Conservation (phyloP, 768 basidiomycete genomes). For the Erythrobasidium yunnanense region DNA sequence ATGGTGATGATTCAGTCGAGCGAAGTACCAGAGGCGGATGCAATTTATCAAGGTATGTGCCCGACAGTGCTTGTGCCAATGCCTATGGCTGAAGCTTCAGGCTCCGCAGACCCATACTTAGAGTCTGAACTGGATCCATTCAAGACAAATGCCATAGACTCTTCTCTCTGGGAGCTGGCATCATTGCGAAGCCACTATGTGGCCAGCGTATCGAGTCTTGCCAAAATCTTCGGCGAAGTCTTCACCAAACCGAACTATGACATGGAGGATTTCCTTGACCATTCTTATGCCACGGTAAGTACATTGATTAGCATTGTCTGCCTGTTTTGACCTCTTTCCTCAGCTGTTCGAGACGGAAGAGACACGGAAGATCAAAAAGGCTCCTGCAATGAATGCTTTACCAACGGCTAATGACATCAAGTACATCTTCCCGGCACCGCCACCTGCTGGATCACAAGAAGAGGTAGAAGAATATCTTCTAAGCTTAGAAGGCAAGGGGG, state of each 20-base stretch:
- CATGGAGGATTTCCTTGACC: conserved; percentile 94
- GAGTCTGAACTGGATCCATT: conserved; percentile 59
- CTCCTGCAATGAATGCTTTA: conserved; percentile 49
- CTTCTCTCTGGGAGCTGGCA: conserved; percentile 84
- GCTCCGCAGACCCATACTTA: conserved; percentile 57
- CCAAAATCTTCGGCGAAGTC: conserved; percentile 72
- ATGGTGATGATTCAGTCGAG: conserved; percentile 80
- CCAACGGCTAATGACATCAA: background rate
- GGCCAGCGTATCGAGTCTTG: conserved; percentile 70
- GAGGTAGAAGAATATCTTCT: conserved; percentile 4
- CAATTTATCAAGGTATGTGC: conserved; percentile 27
- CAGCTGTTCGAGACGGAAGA: conserved; percentile 80
- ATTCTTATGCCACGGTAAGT: conserved; percentile 50
- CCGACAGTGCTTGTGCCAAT: background rate
- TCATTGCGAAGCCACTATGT: conserved; percentile 74
- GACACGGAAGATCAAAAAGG: conserved; percentile 66
- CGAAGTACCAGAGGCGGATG: conserved; percentile 32
- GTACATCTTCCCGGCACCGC: conserved; percentile 1
- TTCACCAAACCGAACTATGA: conserved; percentile 84
- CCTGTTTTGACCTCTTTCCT: background rate
- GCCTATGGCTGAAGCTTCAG: background rate
- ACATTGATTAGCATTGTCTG: background rate
- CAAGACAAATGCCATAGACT: conserved; percentile 65
- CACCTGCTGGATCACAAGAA: background rate
- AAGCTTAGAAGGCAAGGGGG: background rate